Evolutionary conservation across 2,329 filamentous ascomycete species (phyloP).

Genomic region (Trichoderma polysporum): DNA sequence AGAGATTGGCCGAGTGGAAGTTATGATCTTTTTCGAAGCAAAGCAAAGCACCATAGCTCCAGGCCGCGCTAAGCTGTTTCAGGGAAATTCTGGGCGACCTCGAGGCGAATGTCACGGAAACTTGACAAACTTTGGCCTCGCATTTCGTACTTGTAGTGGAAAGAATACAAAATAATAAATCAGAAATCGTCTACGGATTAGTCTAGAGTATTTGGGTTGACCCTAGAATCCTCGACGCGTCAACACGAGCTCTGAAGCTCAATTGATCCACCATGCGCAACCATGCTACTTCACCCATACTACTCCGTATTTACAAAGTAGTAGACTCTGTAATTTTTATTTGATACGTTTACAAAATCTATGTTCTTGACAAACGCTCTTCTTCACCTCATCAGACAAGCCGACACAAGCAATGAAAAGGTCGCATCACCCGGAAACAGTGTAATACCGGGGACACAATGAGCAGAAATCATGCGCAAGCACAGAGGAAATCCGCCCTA

Average conservation of each 20-base stretch:
- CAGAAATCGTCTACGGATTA: not conserved
- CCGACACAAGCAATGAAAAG: conserved; percentile 38
- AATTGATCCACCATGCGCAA: not conserved
- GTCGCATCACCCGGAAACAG: conserved; percentile 43
- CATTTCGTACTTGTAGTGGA: no score
- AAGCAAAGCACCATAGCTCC: conserved; percentile 14
- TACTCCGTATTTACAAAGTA: no score
- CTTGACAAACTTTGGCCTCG: not conserved
- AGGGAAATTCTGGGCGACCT: not conserved
- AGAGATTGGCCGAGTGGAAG: not conserved
- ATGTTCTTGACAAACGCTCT: not conserved
- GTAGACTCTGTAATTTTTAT: not conserved
- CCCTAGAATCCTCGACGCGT: not conserved
- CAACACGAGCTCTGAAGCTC: not conserved
- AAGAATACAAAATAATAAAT: not conserved
- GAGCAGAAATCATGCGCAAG: conserved; percentile 39
- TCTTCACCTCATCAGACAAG: conserved; percentile 21
- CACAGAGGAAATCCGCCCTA: conserved; percentile 37
- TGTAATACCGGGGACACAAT: conserved; percentile 46
- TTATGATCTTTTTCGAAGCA: conserved; percentile 12
- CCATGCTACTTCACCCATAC: not conserved
- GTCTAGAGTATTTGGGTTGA: not conserved
- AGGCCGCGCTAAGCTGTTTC: conserved; percentile 19
- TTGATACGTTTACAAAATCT: not conserved
- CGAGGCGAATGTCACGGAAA: not conserved